phyloP scores from a whole-genome alignment of 148 eudicot species.

The Chenopodium suecicum region DNA sequence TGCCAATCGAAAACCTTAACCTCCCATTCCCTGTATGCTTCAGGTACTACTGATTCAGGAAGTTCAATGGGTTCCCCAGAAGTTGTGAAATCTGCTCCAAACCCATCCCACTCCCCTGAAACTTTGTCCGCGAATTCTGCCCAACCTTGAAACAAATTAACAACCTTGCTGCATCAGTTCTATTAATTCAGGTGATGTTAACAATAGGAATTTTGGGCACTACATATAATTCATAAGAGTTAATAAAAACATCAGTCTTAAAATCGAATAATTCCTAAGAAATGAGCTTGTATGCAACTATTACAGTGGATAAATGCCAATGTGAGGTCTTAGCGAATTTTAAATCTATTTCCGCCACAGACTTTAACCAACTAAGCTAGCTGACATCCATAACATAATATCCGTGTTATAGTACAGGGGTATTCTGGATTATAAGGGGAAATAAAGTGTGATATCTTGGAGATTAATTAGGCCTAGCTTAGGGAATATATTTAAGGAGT shows the following conservation, averaged over 20 bases:
- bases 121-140: slow-evolving; percentile 64
- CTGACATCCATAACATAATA: no score
- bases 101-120: slow-evolving; percentile 99
- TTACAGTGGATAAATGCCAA: neutral
- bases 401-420: neutral
- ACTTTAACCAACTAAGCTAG: no score
- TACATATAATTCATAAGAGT: neutral
- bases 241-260: neutral
- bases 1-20: slow-evolving; percentile 97
- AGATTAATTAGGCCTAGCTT: no score
- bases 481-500: no score
- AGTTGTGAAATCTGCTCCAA: slow-evolving; percentile 77
- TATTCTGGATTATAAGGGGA: neutral
- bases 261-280: no score
- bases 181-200: neutral
- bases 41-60: slow-evolving; percentile 85
- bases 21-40: slow-evolving; percentile 93
- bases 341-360: neutral
- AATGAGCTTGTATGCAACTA: neutral
- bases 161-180: slow-evolving; percentile 3
- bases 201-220: neutral
- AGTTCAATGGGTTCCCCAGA: slow-evolving; percentile 77
- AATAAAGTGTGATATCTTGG: neutral
- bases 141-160: slow-evolving; percentile 50
- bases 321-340: neutral